A percentile compares a stretch with the other conserved stretches of the same genome.
Evolutionary conservation across 768 basidiomycete genomes (phyloP).

Genomic region (Epithele typhae): DNA sequence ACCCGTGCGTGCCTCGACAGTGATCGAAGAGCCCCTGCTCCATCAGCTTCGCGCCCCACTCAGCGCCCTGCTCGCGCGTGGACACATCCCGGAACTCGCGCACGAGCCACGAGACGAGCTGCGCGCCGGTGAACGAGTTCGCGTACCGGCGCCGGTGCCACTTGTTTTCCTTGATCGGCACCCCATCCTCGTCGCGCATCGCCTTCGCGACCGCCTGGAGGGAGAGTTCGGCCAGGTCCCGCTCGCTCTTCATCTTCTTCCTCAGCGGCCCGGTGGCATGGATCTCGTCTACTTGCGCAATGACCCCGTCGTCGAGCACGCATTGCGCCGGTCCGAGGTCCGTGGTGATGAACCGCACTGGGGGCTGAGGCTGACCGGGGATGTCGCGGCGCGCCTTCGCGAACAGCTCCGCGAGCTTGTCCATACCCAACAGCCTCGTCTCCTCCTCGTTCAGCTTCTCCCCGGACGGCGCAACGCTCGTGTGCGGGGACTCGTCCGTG

Average conservation of each 20-base stretch:
- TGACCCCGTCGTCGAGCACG: slow-evolving; percentile 72
- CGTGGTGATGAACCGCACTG: slow-evolving; percentile 78
- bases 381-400: slow-evolving; percentile 71
- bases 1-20: slow-evolving; percentile 71
- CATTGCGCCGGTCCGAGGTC: slow-evolving; percentile 79
- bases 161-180: slow-evolving; percentile 77
- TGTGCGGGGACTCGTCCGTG: slow-evolving; percentile 61
- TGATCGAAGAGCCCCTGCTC: slow-evolving; percentile 87
- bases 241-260: slow-evolving; percentile 80
- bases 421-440: slow-evolving; percentile 82
- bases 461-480: slow-evolving; percentile 53
- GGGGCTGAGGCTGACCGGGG: slow-evolving; percentile 42
- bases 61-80: slow-evolving; percentile 71
- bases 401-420: slow-evolving; percentile 87
- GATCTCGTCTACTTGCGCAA: slow-evolving; percentile 78
- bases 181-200: slow-evolving; percentile 82
- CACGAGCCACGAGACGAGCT: slow-evolving; percentile 90
- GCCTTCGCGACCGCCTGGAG: slow-evolving; percentile 66
- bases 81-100: slow-evolving; percentile 87
- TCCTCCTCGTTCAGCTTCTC: slow-evolving; percentile 85
- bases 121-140: slow-evolving; percentile 85
- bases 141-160: slow-evolving; percentile 77
- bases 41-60: slow-evolving; percentile 72
- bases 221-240: slow-evolving; percentile 64
- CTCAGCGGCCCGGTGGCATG: slow-evolving; percentile 68